Evolutionary conservation across 2,329 filamentous ascomycete genomes (phyloP).

Genomic region (Tolypocladium pustulatum): DNA sequence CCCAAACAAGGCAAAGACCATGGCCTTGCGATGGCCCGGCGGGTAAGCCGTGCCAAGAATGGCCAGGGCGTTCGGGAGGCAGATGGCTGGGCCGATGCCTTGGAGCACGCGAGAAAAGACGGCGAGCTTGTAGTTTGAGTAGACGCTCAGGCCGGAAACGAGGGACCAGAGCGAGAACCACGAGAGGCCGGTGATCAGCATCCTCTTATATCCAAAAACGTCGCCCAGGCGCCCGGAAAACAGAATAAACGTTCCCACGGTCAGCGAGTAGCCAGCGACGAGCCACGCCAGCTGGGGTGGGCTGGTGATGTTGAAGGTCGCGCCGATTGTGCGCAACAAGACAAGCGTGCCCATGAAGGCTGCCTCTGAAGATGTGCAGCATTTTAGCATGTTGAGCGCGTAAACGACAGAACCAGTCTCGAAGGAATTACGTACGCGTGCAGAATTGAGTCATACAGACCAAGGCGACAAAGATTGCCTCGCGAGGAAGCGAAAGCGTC

Average conservation of each 20-base stretch:
- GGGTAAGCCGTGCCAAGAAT: slow-evolving; percentile 48
- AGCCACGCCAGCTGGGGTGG: slow-evolving; percentile 42
- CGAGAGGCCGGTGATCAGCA: slow-evolving; percentile 41
- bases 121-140: slow-evolving; percentile 32
- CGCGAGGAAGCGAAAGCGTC: slow-evolving; percentile 13
- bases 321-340: slow-evolving; percentile 36
- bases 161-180: slow-evolving; percentile 47
- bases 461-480: slow-evolving; percentile 27
- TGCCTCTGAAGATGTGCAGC: slow-evolving; percentile 15
- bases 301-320: slow-evolving; percentile 31
- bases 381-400: not conserved
- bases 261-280: slow-evolving; percentile 46
- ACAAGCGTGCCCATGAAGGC: slow-evolving; percentile 26
- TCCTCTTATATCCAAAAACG: slow-evolving; percentile 43
- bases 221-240: slow-evolving; percentile 46
- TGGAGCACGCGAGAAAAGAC: slow-evolving; percentile 43
- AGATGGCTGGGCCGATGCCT: slow-evolving; percentile 51
- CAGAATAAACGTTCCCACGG: slow-evolving; percentile 46
- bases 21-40: slow-evolving; percentile 46
- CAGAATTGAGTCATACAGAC: slow-evolving; percentile 36
- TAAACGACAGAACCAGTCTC: not conserved
- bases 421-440: slow-evolving; percentile 14
- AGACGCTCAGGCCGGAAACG: slow-evolving; percentile 30
- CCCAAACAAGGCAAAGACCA: slow-evolving; percentile 45
- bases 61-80: slow-evolving; percentile 53